Percentiles rank a stretch among this genome's conserved stretches.
Conservation (phyloP, 163 green algal species). For the Scenedesmus sp. region DNA sequence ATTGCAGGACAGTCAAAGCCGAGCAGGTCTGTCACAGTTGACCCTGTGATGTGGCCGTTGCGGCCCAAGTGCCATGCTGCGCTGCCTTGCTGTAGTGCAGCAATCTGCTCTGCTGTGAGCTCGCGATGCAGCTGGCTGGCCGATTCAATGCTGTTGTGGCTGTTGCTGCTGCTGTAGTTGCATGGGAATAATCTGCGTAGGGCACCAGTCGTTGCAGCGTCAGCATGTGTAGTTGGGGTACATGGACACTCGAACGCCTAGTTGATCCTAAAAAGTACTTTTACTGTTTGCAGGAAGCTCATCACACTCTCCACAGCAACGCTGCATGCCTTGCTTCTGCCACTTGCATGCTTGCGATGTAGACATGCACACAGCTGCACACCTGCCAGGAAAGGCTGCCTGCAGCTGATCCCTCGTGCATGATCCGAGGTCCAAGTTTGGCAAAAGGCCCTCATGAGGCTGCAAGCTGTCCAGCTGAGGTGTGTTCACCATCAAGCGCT, state of each 20-base stretch:
- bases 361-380: background rate
- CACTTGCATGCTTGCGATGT: background rate
- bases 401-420: slow-evolving; percentile 29
- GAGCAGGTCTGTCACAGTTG: slow-evolving; percentile 1
- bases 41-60: slow-evolving; percentile 41
- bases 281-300: background rate
- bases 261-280: no score
- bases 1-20: slow-evolving; percentile 12
- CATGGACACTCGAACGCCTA: no score
- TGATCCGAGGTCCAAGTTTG: slow-evolving; percentile 12
- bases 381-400: slow-evolving; percentile 15
- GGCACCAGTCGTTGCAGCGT: background rate
- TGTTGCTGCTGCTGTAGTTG: background rate
- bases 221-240: background rate
- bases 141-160: background rate
- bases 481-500: background rate
- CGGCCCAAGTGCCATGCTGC: slow-evolving; percentile 28
- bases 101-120: background rate
- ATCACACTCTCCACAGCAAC: background rate
- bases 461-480: slow-evolving; percentile 3
- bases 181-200: background rate
- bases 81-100: slow-evolving; percentile 19
- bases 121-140: background rate
- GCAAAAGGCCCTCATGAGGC: slow-evolving; percentile 15
- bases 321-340: background rate